Evolutionary conservation across 371 early-diverging fungal species (phyloP).

Genomic region (Mortierella sp.): DNA sequence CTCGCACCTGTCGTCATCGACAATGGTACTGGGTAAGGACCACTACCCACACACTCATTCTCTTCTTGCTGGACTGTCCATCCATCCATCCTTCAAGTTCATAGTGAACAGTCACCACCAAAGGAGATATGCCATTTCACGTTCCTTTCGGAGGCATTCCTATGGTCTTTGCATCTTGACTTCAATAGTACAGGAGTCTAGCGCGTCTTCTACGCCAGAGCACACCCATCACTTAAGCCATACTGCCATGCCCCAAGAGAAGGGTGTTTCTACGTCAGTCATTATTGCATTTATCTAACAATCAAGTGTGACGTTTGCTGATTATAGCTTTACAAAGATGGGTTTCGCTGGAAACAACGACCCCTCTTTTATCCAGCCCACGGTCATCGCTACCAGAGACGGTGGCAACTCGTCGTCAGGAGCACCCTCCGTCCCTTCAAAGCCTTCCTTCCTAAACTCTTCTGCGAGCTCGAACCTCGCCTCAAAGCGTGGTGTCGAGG

Average conservation of each 20-base stretch:
- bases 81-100: conserved; percentile 5
- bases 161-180: not conserved
- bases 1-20: conserved; percentile 91
- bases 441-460: conserved; percentile 69
- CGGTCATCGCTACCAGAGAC: conserved; percentile 88
- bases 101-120: conserved; percentile 22
- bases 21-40: conserved; percentile 92
- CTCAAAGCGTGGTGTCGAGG: conserved; percentile 97
- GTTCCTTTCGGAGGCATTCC: not conserved
- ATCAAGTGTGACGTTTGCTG: conserved; percentile 25
- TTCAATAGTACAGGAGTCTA: not conserved
- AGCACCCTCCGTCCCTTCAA: conserved; percentile 69
- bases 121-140: not conserved
- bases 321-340: conserved; percentile 94
- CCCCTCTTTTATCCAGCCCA: conserved; percentile 96
- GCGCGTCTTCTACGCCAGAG: not conserved
- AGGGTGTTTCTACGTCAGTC: conserved; percentile 9
- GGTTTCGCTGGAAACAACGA: conserved; percentile 98
- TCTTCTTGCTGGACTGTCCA: not conserved
- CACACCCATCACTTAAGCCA: not conserved
- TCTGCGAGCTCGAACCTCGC: conserved; percentile 76
- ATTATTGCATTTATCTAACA: conserved; percentile 2
- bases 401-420: conserved; percentile 62
- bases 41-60: not conserved
- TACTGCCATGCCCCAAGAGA: not conserved